These are phyloP conservation scores for Rutstroemia sp. DNA, from an alignment of 2,329 filamentous ascomycete genomes.

Conservation along the genomic window DNA sequence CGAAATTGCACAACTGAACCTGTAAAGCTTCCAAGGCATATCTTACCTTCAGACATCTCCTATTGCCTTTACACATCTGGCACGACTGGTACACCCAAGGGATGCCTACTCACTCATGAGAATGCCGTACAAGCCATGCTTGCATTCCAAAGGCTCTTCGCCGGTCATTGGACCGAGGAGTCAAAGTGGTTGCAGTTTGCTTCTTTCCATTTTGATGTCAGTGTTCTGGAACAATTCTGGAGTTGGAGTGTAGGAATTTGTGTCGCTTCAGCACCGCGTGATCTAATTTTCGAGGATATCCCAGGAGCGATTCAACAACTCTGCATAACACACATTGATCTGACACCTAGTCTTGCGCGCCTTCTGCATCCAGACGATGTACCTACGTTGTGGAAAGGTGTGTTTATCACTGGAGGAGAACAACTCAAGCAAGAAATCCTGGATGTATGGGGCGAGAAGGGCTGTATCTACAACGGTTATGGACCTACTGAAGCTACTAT, in stretches of 20 bases:
- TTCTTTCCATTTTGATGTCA: constrained; percentile 91
- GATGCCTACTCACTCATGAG: constrained; percentile 77
- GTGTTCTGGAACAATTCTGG: constrained; percentile 90
- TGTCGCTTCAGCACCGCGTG: constrained; percentile 72
- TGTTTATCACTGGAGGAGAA: constrained; percentile 92
- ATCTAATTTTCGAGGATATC: constrained; percentile 80
- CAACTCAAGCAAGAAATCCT: constrained; percentile 83
- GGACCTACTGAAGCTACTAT: constrained; percentile 92
- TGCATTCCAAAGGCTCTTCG: constrained; percentile 74
- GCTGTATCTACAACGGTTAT: constrained; percentile 86
- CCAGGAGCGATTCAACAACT: constrained; percentile 63
- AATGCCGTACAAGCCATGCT: constrained; percentile 87
- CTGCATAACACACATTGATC: constrained; percentile 80
- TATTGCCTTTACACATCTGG: constrained; percentile 33
- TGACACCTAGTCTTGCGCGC: constrained; percentile 81
- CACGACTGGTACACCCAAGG: constrained; percentile 33
- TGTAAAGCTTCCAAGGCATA: constrained; percentile 16
- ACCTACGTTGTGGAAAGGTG: constrained; percentile 69
- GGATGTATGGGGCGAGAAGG: constrained; percentile 71
- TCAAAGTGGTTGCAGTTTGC: constrained; percentile 91
- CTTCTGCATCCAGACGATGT: constrained; percentile 73
- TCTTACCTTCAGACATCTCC: constrained; percentile 23
- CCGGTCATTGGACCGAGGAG: constrained; percentile 60
- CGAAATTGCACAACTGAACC: constrained; percentile 17
- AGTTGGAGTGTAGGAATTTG: constrained; percentile 88